These are phyloP conservation scores for Scleroderma bovista DNA, from an alignment of 768 basidiomycete genomes.

Conservation along the genomic window DNA sequence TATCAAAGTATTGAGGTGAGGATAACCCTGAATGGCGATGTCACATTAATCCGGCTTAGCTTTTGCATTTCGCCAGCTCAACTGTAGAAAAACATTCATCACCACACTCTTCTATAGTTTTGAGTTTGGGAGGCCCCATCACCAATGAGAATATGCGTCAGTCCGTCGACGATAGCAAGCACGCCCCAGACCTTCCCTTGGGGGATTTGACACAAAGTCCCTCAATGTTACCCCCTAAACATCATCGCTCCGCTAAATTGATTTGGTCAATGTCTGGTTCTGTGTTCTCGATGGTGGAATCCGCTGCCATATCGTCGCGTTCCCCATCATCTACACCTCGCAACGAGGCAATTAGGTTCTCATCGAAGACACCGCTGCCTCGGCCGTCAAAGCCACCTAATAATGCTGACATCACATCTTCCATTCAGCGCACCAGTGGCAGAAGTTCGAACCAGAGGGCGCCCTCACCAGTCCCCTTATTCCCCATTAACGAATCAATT, in stretches of 20 bases:
- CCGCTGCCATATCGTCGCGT: background rate
- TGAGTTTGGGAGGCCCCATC: too few species aligned
- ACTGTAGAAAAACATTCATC: too few species aligned
- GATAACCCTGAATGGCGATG: background rate
- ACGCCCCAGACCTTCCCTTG: too few species aligned
- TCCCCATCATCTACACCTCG: background rate
- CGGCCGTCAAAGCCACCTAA: background rate
- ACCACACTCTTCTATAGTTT: too few species aligned
- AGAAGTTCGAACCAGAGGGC: background rate
- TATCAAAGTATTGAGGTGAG: background rate
- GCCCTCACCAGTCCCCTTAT: constrained; percentile 5
- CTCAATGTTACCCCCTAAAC: too few species aligned
- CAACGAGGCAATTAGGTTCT: too few species aligned
- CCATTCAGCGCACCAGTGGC: background rate
- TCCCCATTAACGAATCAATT: constrained; percentile 13
- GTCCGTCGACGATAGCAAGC: too few species aligned
- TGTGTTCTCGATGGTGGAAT: background rate
- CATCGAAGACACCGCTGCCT: background rate
- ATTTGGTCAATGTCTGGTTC: background rate
- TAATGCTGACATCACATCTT: background rate
- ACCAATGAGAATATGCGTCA: too few species aligned
- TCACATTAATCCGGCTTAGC: too few species aligned
- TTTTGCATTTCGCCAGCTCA: too few species aligned
- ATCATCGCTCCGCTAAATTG: background rate
- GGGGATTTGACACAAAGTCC: too few species aligned